Evolutionary conservation across 345 rosid genomes (phyloP).

Genomic region (Combretum micranthum): DNA sequence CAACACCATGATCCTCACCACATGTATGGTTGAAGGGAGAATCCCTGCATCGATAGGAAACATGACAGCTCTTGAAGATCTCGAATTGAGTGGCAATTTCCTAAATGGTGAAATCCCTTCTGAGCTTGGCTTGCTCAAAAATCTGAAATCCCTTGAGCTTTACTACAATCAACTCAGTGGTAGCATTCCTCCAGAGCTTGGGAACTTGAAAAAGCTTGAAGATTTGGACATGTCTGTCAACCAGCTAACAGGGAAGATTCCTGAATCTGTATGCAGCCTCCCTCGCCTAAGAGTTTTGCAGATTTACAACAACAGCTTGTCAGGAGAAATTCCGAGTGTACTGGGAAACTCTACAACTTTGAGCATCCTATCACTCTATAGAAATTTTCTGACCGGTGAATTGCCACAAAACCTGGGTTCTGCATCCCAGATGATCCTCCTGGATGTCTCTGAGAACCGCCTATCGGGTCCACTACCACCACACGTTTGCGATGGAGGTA

Average conservation of each 20-base stretch:
- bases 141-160: constrained; percentile 71
- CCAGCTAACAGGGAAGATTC: constrained; percentile 61
- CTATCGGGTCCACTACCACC: constrained; percentile 68
- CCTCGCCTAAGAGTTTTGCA: constrained; percentile 70
- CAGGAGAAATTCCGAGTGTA: constrained; percentile 65
- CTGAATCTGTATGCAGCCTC: constrained; percentile 67
- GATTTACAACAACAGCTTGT: constrained; percentile 86
- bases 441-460: constrained; percentile 76
- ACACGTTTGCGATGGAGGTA: constrained; percentile 65
- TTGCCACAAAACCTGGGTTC: constrained; percentile 61
- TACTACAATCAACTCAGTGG: constrained; percentile 79
- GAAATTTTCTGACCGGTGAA: constrained; percentile 64
- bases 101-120: constrained; percentile 59
- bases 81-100: constrained; percentile 76
- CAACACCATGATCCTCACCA: constrained; percentile 50
- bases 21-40: constrained; percentile 53
- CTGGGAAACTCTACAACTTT: constrained; percentile 59
- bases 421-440: constrained; percentile 42
- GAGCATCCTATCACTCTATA: constrained; percentile 59
- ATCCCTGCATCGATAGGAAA: constrained; percentile 74
- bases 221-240: constrained; percentile 92
- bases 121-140: constrained; percentile 66
- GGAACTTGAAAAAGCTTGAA: constrained; percentile 70
- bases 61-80: constrained; percentile 79
- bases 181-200: constrained; percentile 69